Evolutionary conservation across 139 green algal genomes (phyloP), one percentile per base, ranked within the genome.

Genomic region (Chlorella sp.): DNA sequence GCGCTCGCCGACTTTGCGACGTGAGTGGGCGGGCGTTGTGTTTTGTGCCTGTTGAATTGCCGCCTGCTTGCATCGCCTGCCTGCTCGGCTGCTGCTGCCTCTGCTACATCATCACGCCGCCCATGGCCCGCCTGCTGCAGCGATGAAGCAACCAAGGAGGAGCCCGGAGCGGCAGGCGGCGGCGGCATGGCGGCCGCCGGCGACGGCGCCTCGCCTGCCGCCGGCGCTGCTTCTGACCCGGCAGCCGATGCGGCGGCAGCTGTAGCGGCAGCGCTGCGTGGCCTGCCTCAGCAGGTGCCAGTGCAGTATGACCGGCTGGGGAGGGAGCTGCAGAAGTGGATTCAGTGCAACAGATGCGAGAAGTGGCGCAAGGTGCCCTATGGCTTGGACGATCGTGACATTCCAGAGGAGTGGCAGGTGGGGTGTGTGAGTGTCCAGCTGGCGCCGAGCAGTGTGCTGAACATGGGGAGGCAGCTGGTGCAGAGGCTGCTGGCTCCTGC

Each of bases 331-430:
- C 94, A 98, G 78, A 98, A 98, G 90, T 98, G 96, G 96, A 95
- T 98, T 19, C 96, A 98, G 82, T 98, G 96, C 91, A 91, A 80
- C 78, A 90, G 85, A 32, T 98, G 96, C 88, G 92, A 93, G 77
- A 97, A 97, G 89, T 98, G 96, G 96, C 93, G 96, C 42, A 96
- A 97, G 94, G 96, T 97, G 40, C 96, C 96, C 0, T 97, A 92
- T 80, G 90, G 89, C 57, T 40, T 98, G 4, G 89, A 89, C 9
- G 96, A 98, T 60, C 91, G 95, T 0, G 92, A 97, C 21, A 94
- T 97, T 34, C 91, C 92, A 3, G 96, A 98, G 19, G 91, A 95
- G 34, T 98, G 96, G 96, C 75, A 81, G 75, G 75, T 81, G 75
- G n/a, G 53, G 64, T 71, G 64, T 2, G 64, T 2, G 64, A 28